phyloP scores from a whole-genome alignment of 2,329 filamentous ascomycete species.

The Zarea fungicola region DNA sequence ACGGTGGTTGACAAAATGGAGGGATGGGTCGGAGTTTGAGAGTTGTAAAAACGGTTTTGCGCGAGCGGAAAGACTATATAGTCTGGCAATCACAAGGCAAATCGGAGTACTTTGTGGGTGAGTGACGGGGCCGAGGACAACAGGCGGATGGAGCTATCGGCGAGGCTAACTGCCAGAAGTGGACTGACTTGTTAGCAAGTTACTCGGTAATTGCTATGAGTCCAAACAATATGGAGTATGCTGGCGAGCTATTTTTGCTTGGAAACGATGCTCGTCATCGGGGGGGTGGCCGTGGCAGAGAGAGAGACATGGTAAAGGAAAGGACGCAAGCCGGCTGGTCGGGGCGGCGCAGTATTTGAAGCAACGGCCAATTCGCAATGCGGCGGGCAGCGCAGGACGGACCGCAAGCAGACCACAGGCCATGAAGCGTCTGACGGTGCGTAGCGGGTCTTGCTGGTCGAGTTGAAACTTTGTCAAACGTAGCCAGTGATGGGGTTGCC shows the following conservation, averaged over 20 bases:
- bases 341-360: constrained; percentile 8
- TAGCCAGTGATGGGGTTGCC: background rate
- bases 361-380: background rate
- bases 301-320: background rate
- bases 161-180: background rate
- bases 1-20: background rate
- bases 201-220: background rate
- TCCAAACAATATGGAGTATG: no score
- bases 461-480: background rate
- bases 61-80: background rate
- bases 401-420: background rate
- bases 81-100: constrained; percentile 3
- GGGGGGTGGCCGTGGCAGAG: no score
- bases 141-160: background rate
- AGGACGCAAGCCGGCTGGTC: background rate
- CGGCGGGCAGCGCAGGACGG: background rate
- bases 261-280: no score
- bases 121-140: background rate
- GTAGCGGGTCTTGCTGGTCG: constrained; percentile 1
- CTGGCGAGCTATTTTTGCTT: background rate
- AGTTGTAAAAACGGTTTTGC: no score
- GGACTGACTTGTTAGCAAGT: background rate
- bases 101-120: no score
- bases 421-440: constrained; percentile 1
- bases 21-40: background rate